Base-by-base conservation (phyloP, 805 yeast species). In the Candida corydali region DNA sequence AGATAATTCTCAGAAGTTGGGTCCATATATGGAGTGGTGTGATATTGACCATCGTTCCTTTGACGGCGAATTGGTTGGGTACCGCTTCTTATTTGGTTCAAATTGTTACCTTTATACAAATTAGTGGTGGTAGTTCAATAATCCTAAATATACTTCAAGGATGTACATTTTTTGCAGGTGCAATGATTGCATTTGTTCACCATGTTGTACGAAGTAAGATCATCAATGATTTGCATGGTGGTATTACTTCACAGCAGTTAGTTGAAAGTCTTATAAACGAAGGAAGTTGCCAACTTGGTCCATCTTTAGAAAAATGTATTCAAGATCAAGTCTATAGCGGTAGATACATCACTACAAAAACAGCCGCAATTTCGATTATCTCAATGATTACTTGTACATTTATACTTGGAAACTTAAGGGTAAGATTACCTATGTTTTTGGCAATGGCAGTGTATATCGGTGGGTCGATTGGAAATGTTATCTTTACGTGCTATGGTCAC, bases 41-140 rank as follows among this genome's bases (percentile, higher is more conserved):
- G 5, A 39, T 62, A 7, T 27, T 61, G 12, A 38, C 47, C 8
- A 44, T 57, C 4, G 48, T 56, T 3, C 62, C 57, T 2, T 29
- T 38, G 2, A 44, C 55, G 1, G 45, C 51, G 29, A 30, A 27
- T 16, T 62, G 65, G 65, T 12, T 60, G 0, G 65, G 65, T 5
- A 36, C 34, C 15, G 63, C 59, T 3, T 44, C 57, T 3, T 61
- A 50, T 38, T 42, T 61, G 28, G 35, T 56, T 23, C 60, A 51
- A 28, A 49, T 60, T 10, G 41, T 60, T 17, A 60, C 55, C 2
- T 56, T 59, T 30, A 49, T 59, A 17, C 38, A 37, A 3, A 44
- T 48, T 15, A 27, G 55, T n/a, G 66, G 68, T 2, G 63, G 63
- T 2, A 34, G 39, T 9, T 52, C 53, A 39, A 39, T 59, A 3